These are phyloP conservation scores for Hymenoscyphus infarciens DNA, from an alignment of 2,329 filamentous ascomycete species.

Conservation along the genomic window DNA sequence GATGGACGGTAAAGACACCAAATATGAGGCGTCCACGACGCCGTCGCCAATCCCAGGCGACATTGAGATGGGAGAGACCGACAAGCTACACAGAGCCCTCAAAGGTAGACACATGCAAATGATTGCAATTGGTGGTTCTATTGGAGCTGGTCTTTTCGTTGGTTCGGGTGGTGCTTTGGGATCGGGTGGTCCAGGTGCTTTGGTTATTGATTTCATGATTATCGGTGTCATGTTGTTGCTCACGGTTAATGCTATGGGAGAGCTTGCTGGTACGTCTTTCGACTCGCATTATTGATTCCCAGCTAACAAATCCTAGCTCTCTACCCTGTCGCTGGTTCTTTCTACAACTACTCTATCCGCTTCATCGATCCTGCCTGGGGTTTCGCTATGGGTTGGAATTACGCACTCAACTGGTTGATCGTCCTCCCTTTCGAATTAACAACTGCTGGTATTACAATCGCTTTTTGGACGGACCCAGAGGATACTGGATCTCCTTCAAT, in stretches of 20 bases:
- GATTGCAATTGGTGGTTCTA: conserved; percentile 50
- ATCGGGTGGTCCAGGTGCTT: conserved; percentile 62
- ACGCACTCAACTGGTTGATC: conserved; percentile 83
- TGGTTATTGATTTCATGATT: conserved; percentile 72
- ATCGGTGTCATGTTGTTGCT: conserved; percentile 68
- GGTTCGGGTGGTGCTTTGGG: conserved; percentile 43
- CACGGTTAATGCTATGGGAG: conserved; percentile 75
- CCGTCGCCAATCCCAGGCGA: conserved; percentile 16
- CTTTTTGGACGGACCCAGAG: conserved; percentile 65
- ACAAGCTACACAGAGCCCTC: conserved; percentile 39
- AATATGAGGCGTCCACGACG: conserved; percentile 15
- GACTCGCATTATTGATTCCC: background rate
- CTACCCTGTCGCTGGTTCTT: conserved; percentile 90
- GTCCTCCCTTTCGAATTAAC: conserved; percentile 83
- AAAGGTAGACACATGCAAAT: conserved; percentile 50
- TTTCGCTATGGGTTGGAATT: conserved; percentile 66
- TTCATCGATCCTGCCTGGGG: conserved; percentile 96
- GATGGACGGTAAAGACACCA: conserved; percentile 16
- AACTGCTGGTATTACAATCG: conserved; percentile 77
- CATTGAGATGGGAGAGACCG: conserved; percentile 24
- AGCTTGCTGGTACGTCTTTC: conserved; percentile 77
- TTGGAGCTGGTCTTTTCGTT: conserved; percentile 49
- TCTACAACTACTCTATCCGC: conserved; percentile 85
- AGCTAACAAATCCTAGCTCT: conserved; percentile 38
- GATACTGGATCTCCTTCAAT: conserved; percentile 42